phyloP scores from a whole-genome alignment of 208 protist genomes.

The Trypanosomatidae sp. region DNA sequence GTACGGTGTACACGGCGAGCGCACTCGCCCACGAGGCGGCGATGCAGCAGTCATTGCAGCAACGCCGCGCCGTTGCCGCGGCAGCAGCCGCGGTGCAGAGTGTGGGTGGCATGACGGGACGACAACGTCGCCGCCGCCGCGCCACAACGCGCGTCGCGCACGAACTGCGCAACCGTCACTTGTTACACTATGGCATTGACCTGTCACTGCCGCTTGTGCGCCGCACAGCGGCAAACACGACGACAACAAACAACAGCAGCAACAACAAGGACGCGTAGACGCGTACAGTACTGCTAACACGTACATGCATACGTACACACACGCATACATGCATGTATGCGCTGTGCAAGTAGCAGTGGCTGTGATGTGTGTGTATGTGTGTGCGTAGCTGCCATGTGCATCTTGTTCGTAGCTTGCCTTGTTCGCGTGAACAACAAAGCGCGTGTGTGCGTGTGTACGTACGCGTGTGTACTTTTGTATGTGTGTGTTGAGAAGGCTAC shows the following conservation, averaged over 20 bases:
- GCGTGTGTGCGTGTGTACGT: too few species aligned
- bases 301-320: neutral
- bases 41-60: constrained; percentile 6
- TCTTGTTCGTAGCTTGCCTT: too few species aligned
- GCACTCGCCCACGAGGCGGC: constrained; percentile 19
- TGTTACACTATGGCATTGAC: constrained; percentile 75
- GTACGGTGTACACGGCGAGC: constrained; percentile 18
- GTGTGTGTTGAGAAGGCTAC: too few species aligned
- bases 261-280: too few species aligned
- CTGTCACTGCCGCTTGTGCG: constrained; percentile 38
- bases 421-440: too few species aligned
- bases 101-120: neutral
- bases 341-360: neutral
- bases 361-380: too few species aligned
- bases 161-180: constrained; percentile 56
- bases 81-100: constrained; percentile 2
- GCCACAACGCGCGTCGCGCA: neutral
- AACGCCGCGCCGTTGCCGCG: constrained; percentile 8
- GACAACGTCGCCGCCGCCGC: neutral
- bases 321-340: neutral
- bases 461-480: too few species aligned
- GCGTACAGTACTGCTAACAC: neutral
- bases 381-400: too few species aligned
- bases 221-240: too few species aligned
- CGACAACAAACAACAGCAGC: too few species aligned